Conservation (phyloP, 2,329 filamentous ascomycete species). For the Xylaria sp. region DNA sequence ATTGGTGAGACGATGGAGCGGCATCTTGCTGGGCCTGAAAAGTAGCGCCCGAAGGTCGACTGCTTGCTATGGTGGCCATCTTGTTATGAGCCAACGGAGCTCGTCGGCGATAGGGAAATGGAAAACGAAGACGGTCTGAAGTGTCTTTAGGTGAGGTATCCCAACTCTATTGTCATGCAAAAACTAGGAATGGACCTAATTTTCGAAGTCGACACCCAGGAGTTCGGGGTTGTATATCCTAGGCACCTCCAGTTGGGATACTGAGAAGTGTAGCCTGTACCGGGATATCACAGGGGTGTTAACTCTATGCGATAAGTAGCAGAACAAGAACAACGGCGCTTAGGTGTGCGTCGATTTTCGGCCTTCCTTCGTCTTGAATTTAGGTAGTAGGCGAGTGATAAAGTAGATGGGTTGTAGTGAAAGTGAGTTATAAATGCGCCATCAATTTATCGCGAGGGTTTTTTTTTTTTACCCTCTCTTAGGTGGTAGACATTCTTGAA, state of each 20-base stretch:
- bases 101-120: neutral
- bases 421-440: slow-evolving; percentile 29
- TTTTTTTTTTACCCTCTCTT: slow-evolving; percentile 6
- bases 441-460: slow-evolving; percentile 22
- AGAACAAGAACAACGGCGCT: neutral
- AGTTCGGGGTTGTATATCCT: neutral
- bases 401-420: neutral
- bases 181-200: neutral
- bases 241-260: neutral
- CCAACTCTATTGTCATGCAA: neutral
- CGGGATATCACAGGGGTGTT: neutral
- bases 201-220: neutral
- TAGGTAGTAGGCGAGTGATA: neutral
- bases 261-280: neutral
- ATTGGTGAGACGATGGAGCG: slow-evolving; percentile 75
- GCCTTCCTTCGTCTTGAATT: neutral
- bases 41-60: slow-evolving; percentile 49
- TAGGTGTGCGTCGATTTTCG: neutral
- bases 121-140: neutral
- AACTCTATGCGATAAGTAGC: neutral
- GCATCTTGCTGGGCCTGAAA: slow-evolving; percentile 43
- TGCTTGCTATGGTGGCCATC: slow-evolving; percentile 64
- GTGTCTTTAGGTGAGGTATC: neutral
- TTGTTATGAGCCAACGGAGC: slow-evolving; percentile 21
- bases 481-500: slow-evolving; percentile 26